Conservation (phyloP, 768 basidiomycete genomes). For the Boletellus ananas region DNA sequence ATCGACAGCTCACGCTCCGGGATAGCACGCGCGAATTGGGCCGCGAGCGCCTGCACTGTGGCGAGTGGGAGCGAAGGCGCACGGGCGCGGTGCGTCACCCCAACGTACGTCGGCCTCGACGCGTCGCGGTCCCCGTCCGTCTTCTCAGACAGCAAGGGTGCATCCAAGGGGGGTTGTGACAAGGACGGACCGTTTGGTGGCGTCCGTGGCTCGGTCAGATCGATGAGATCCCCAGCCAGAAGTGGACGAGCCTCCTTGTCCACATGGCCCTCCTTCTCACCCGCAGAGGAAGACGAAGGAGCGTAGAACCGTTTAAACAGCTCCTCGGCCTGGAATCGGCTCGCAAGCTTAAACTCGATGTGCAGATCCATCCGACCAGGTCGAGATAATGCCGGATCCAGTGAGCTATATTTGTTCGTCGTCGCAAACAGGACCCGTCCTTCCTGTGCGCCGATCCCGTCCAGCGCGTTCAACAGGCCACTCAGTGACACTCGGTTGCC, state of each 20-base stretch:
- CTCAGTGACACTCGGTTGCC: constrained; percentile 55
- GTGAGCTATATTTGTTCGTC: constrained; percentile 65
- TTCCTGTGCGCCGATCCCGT: constrained; percentile 76
- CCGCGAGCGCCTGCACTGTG: constrained; percentile 46
- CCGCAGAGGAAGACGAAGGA: constrained; percentile 24
- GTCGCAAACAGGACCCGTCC: constrained; percentile 81
- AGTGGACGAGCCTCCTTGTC: background rate
- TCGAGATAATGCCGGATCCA: constrained; percentile 72
- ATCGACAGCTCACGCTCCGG: constrained; percentile 43
- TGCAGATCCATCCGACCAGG: constrained; percentile 81
- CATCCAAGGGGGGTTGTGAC: background rate
- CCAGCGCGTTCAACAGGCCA: constrained; percentile 75
- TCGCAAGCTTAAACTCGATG: constrained; percentile 73
- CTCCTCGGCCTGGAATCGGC: constrained; percentile 59
- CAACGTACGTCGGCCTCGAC: constrained; percentile 4
- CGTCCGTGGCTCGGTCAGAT: constrained; percentile 19
- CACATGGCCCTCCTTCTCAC: background rate
- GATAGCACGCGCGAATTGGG: constrained; percentile 50
- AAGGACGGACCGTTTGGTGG: background rate
- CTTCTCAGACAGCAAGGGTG: constrained; percentile 16
- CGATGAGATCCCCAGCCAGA: background rate
- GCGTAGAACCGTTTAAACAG: constrained; percentile 69
- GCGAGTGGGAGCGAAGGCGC: constrained; percentile 39
- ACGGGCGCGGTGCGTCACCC: constrained; percentile 31
- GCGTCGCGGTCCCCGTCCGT: background rate